These are phyloP conservation scores for Talinum fruticosum DNA, from an alignment of 148 eudicot species.

Conservation along the genomic window DNA sequence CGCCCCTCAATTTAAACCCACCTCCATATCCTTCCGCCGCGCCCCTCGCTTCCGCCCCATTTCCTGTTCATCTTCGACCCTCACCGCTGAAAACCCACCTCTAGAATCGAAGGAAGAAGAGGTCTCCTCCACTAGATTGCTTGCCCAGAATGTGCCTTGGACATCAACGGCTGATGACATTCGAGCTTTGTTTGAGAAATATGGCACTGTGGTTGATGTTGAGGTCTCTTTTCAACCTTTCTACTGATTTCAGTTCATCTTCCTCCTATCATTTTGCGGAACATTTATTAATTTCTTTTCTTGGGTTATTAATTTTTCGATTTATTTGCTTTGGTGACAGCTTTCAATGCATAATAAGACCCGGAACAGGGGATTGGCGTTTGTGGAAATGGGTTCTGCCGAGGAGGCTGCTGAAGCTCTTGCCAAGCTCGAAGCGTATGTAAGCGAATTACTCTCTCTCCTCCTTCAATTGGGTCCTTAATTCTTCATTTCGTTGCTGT, in stretches of 20 bases:
- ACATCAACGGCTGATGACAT: constrained; percentile 59
- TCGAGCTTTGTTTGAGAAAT: constrained; percentile 64
- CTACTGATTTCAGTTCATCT: neutral
- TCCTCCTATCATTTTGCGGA: neutral
- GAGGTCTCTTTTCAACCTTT: constrained; percentile 43
- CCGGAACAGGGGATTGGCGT: constrained; percentile 86
- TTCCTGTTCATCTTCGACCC: constrained; percentile 29
- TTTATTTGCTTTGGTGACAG: constrained; percentile 35
- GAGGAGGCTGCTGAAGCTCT: constrained; percentile 80
- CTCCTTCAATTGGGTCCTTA: neutral
- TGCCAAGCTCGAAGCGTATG: constrained; percentile 58
- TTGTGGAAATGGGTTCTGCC: constrained; percentile 79
- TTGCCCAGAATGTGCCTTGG: constrained; percentile 85
- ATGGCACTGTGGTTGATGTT: constrained; percentile 70
- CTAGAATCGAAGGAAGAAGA: constrained; percentile 29
- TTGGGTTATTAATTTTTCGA: constrained; percentile 9
- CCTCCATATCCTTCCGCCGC: constrained; percentile 9
- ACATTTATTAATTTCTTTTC: neutral
- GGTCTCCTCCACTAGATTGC: constrained; percentile 47
- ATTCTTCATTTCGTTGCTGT: neutral
- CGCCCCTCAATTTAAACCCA: constrained; percentile 11
- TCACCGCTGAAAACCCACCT: constrained; percentile 29
- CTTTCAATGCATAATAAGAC: constrained; percentile 69
- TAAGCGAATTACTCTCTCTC: constrained; percentile 35
- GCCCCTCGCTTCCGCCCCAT: constrained; percentile 16